Evolutionary conservation across 129 eudicot species (phyloP), one percentile per base, ranked within the genome.

Genomic region (Escallonia rubra): DNA sequence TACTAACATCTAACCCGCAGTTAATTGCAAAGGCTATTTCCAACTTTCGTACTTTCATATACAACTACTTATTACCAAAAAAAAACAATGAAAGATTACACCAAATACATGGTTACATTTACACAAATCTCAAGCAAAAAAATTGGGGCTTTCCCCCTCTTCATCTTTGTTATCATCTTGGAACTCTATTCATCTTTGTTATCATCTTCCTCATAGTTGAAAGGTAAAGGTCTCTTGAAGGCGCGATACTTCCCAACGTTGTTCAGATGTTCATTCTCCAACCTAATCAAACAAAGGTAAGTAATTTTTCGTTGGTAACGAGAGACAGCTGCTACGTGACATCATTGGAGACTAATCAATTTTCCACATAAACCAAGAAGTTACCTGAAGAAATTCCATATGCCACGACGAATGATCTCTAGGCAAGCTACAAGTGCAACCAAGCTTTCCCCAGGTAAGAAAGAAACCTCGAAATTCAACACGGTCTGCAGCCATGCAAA

Each of bases 221-320:
- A 79, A 4, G 83, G 83, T 12, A 79, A 45, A 6, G 83, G 83
- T 42, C 73, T 79, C 72, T 79, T 79, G 57, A 79, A 79, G 8
- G 83, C 83, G 15, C 83, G 74, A 41, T 62, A 73, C 52, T 79
- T 73, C 16, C 83, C 83, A 0, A 79, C 60, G n/a, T 66, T 66
- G 42, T 66, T 66, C 59, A 66, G 59, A 13, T 66, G 70, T 12
- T 66, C 70, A 52, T 66, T 66, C 48, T 66, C 70, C 70, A 66
- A 66, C 60, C 70, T 66, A 11, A 57, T 41, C 51, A 42, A 67
- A 54, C 59, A 54, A 54, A 8, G 55, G 1, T 50, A 50, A 50
- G 2, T 50, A 54, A n/a, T 11, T 54, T 54, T 1, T 50, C 55
- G 10, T 54, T 54, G 10, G 3, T 11, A 52, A 52, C 57, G 2